Evolutionary conservation across 2,329 filamentous ascomycete species (phyloP).

Genomic region (Venturia effusa): DNA sequence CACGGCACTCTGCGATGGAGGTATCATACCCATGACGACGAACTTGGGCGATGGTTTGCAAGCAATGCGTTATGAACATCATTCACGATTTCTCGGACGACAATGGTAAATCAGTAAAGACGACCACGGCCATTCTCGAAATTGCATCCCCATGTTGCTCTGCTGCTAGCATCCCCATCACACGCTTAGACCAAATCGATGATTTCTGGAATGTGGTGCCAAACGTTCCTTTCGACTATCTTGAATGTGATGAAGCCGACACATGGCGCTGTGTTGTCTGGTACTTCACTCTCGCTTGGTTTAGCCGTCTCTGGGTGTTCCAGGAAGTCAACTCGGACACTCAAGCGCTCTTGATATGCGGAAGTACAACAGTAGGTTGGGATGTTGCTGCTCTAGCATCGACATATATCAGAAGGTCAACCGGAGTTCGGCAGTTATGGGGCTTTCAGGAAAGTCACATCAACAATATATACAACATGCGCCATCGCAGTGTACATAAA

Average conservation of each 20-base stretch:
- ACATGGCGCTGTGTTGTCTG: not conserved
- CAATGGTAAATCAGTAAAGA: not conserved
- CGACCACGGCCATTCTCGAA: not conserved
- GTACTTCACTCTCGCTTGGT: not conserved
- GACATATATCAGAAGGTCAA: not conserved
- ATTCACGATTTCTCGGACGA: constrained; percentile 9
- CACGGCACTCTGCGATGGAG: constrained; percentile 6
- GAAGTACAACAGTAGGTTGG: not conserved
- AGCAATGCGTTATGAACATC: not conserved
- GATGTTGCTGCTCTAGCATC: constrained; percentile 1
- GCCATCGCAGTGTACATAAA: not conserved
- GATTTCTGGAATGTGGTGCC: not conserved
- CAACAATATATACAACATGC: constrained; percentile 9
- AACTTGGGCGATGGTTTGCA: constrained; percentile 10
- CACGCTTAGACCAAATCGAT: not conserved
- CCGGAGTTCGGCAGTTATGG: not conserved
- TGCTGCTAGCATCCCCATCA: not conserved
- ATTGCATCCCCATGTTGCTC: not conserved
- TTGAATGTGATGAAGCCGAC: not conserved
- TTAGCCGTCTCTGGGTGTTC: constrained; percentile 8
- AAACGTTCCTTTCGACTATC: not conserved
- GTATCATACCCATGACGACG: not conserved
- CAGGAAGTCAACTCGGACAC: constrained; percentile 5
- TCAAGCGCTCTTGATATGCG: constrained; percentile 4
- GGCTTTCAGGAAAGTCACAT: not conserved